phyloP scores from a whole-genome alignment of 2,329 filamentous ascomycete species.

The Trichoderma sp. region DNA sequence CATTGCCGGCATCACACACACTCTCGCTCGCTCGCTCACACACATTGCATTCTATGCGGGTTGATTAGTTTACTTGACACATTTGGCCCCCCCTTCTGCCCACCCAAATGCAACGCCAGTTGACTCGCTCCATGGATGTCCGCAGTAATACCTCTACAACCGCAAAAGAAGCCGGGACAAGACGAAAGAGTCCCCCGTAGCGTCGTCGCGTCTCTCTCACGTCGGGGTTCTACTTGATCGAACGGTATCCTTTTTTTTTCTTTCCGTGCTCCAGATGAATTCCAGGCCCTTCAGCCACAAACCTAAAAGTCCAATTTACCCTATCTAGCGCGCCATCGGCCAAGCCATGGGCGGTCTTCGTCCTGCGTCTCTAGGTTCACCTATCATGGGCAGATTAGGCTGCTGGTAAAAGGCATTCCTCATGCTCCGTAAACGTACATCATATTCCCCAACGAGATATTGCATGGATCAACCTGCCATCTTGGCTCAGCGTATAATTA shows the following conservation, averaged over 20 bases:
- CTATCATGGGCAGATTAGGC: background rate
- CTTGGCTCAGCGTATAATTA: no score
- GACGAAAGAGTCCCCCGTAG: background rate
- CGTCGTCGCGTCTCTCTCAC: background rate
- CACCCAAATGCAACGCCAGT: background rate
- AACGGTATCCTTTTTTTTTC: background rate
- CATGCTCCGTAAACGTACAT: background rate
- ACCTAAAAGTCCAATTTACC: background rate
- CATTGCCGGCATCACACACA: background rate
- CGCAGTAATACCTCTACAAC: background rate
- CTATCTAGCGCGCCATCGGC: conserved; percentile 1
- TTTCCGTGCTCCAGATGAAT: background rate
- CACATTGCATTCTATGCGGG: background rate
- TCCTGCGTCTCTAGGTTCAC: background rate
- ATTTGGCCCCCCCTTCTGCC: conserved; percentile 1
- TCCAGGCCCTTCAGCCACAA: conserved; percentile 4
- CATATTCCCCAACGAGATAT: background rate
- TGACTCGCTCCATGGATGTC: background rate
- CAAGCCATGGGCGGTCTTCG: background rate
- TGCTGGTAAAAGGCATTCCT: background rate
- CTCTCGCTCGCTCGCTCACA: background rate
- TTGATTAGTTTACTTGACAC: conserved; percentile 3
- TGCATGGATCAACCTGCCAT: background rate
- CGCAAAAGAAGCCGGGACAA: background rate
- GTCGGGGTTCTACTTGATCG: background rate